These are phyloP conservation scores for Penicillium riverlandense DNA, from an alignment of 495 filamentous ascomycete species.

Conservation along the genomic window DNA sequence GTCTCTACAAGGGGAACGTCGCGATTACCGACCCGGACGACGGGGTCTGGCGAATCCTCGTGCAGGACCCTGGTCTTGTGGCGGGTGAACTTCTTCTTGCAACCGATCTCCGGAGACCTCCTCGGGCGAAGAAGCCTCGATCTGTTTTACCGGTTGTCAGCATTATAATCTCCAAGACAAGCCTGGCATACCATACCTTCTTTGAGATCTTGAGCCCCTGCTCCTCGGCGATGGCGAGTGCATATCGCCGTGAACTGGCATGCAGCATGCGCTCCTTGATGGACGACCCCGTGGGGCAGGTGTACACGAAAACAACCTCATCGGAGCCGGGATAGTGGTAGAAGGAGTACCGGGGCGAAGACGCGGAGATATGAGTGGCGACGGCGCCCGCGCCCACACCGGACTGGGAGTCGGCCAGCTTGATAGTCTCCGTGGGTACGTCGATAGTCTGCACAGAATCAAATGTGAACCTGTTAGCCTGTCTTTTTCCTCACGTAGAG, in stretches of 20 bases:
- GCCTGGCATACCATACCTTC: conserved; percentile 42
- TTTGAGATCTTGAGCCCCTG: conserved; percentile 69
- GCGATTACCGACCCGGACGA: conserved; percentile 59
- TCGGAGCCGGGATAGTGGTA: conserved; percentile 63
- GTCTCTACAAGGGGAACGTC: not conserved
- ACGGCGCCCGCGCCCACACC: conserved; percentile 48
- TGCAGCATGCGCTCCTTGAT: conserved; percentile 96
- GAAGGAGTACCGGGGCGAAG: conserved; percentile 84
- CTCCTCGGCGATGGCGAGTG: conserved; percentile 59
- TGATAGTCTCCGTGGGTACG: conserved; percentile 68
- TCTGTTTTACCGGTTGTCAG: conserved; percentile 23
- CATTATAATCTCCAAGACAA: not conserved
- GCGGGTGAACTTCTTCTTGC: conserved; percentile 68
- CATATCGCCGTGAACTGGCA: conserved; percentile 70
- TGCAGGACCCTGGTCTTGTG: conserved; percentile 52
- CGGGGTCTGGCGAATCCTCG: conserved; percentile 82
- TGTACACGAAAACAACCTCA: conserved; percentile 87
- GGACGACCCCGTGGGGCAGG: conserved; percentile 70
- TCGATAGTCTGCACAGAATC: conserved; percentile 44
- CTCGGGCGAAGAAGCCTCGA: conserved; percentile 62
- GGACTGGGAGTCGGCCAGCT: conserved; percentile 51
- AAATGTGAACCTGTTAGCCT: conserved; percentile 6
- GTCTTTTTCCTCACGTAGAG: conserved; percentile 3
- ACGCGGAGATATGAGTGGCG: conserved; percentile 57
- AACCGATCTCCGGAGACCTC: conserved; percentile 71